Evolutionary conservation across 129 eudicot species (phyloP), one percentile per base, ranked within the genome.

Genomic region (Helianthus tuberosus): DNA sequence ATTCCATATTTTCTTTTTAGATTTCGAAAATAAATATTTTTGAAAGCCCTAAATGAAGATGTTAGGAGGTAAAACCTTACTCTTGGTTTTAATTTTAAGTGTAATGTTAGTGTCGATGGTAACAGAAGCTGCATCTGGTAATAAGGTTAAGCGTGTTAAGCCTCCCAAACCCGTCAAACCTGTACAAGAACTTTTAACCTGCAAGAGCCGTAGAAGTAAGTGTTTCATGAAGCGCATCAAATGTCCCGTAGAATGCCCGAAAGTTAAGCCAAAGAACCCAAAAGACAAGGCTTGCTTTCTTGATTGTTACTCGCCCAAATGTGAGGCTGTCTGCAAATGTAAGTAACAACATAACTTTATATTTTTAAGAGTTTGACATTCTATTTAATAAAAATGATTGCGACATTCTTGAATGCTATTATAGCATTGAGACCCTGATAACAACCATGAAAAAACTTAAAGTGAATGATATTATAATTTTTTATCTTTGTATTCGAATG

Each of bases 301-400:
- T 51, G 84, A 83, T 49, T 83, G 84, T 57, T 78, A 69, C 78
- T 83, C 87, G 3, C 84, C 87, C 75, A 83, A 79, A 71, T 83
- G 87, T 55, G 87, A 83, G 43, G 81, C 81, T 5, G 84, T 79
- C 3, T 83, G 84, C 55, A 83, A 73, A 83, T 79, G 87, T 83
- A 83, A 79, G 87, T 53, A 53, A n/a, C 39, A 35, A 52, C 11
- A 0, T 50, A 15, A 68, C 44, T 14, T 10, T 48, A 48, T 48
- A 3, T 43, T 43, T 6, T 43, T 43, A 43, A 43, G 47, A 43
- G 47, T 43, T 43, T 43, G 10, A 43, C 47, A 43, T 43, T 43
- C 47, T 43, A 6, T 43, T 43, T 41, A 41, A 41, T 41, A 41
- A 41, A 41, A 41, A 41, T 41, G 46, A 41, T 8, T 8, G 46